A percentile compares a stretch with the other conserved stretches of the same genome.
These are phyloP conservation scores for Juglanconis juglandina DNA, from an alignment of 2,329 filamentous ascomycete genomes.

Conservation along the genomic window DNA sequence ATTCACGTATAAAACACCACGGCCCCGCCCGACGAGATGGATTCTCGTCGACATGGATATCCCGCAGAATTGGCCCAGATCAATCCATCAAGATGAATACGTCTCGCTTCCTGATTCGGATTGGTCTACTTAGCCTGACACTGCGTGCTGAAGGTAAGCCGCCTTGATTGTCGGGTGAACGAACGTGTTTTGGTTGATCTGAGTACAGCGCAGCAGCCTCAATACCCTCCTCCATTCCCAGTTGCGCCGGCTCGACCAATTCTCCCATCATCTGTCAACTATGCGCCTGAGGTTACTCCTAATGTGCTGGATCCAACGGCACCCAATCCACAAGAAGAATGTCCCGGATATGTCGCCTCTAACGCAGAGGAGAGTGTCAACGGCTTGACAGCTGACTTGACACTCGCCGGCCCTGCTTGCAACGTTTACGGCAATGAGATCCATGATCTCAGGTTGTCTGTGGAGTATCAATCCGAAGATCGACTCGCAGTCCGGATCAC, in stretches of 20 bases:
- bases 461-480: conserved; percentile 59
- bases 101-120: too few species aligned
- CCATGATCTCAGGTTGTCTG: conserved; percentile 60
- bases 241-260: background rate
- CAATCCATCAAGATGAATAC: too few species aligned
- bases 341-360: conserved; percentile 66
- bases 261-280: background rate
- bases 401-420: conserved; percentile 66
- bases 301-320: background rate
- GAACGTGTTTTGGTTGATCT: background rate
- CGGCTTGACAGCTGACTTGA: conserved; percentile 66
- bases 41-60: too few species aligned
- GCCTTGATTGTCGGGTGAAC: background rate
- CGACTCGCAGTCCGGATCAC: conserved; percentile 13
- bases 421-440: conserved; percentile 78
- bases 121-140: background rate
- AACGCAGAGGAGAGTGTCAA: conserved; percentile 51
- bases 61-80: too few species aligned
- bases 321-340: conserved; percentile 56
- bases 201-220: background rate
- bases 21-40: too few species aligned
- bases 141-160: background rate
- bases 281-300: background rate
- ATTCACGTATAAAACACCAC: too few species aligned
- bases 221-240: background rate